A percentile compares a stretch with the other conserved stretches of the same genome.
Evolutionary conservation across 805 yeast genomes (phyloP).

Genomic region (Pachysolen tannophilus): DNA sequence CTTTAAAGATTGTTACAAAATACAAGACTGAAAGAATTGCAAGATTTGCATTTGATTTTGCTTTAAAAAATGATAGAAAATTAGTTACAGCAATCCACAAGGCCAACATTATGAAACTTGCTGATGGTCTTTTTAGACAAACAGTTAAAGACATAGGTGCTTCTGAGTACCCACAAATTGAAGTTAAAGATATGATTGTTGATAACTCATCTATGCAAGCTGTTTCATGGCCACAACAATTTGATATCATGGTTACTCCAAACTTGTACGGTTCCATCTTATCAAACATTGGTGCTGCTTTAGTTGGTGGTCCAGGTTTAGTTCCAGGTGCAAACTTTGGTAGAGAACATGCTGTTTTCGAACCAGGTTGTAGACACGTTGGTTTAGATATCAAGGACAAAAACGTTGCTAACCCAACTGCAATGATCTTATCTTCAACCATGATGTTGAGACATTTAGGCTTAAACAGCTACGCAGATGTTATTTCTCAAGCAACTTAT

Average conservation of each 20-base stretch:
- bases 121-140: conserved; percentile 95
- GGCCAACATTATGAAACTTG: conserved; percentile 98
- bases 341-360: conserved; percentile 95
- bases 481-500: conserved; percentile 83
- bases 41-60: conserved; percentile 94
- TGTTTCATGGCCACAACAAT: conserved; percentile 95
- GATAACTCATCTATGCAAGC: conserved; percentile 99
- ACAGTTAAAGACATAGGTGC: conserved; percentile 84
- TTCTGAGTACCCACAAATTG: conserved; percentile 77
- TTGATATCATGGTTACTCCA: conserved; percentile 96
- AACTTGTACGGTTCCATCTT: conserved; percentile 96
- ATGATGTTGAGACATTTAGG: conserved; percentile 99
- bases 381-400: conserved; percentile 94
- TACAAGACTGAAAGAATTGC: conserved; percentile 95
- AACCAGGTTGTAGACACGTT: conserved; percentile 99
- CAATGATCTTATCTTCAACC: conserved; percentile 87
- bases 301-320: conserved; percentile 96
- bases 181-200: conserved; percentile 87
- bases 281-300: conserved; percentile 97
- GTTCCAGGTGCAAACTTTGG: conserved; percentile 99
- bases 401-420: conserved; percentile 97
- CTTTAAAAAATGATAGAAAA: conserved; percentile 85
- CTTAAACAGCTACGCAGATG: conserved; percentile 74
- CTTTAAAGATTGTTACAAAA: conserved; percentile 89
- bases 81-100: conserved; percentile 95